Evolutionary conservation across 768 basidiomycete species (phyloP), one percentile per base, ranked within the genome.

Genomic region (Holtermannia corniformis): DNA sequence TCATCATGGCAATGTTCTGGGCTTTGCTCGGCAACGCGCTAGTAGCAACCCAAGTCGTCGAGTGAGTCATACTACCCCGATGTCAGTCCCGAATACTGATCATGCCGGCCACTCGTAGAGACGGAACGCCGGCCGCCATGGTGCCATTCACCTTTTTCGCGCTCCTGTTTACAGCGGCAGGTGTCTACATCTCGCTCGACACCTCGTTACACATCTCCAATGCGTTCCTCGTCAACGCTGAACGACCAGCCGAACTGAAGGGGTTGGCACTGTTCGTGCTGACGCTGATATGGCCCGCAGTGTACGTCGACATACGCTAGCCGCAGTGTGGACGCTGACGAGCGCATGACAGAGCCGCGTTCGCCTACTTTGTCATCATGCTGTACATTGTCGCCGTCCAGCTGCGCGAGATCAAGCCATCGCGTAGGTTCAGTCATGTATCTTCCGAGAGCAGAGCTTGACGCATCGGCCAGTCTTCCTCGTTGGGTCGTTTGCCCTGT

Each of bases 151-250:
- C 75, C 12, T 80, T 84, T 1, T 81, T 83, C 42, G 82, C 77
- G 4, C 81, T 88, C 2, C 84, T 86, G 50, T 84, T 78, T 25
- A 84, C 91, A 66, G 80, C 76, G 4, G 79, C 81, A 2, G 85
- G 87, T 0, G 78, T 80, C 3, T 96, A 93, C 72, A 84, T 97
- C 69, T 79, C 84, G 0, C 79, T 95, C 58, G 92, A 97, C 65
- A 79, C 84, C 40, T 86, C 77, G 0, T 74, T 92, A 5, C 72
- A 77, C n/a, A 75, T 87, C 55, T 85, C 86, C 0, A 56, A 67
- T 13, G 68, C 66, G 12, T 75, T 79, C 32, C 79, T 85, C 37
- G 81, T 82, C 5, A 78, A 80, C 2, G 80, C 82, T 0, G 75
- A 74, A 37, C 82, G 85, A 0, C 80, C 80, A 1, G 54, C 74